A percentile compares a stretch with the other conserved stretches of the same genome.
Evolutionary conservation across 805 yeast species (phyloP).

Genomic region (Myxozyma monticola): DNA sequence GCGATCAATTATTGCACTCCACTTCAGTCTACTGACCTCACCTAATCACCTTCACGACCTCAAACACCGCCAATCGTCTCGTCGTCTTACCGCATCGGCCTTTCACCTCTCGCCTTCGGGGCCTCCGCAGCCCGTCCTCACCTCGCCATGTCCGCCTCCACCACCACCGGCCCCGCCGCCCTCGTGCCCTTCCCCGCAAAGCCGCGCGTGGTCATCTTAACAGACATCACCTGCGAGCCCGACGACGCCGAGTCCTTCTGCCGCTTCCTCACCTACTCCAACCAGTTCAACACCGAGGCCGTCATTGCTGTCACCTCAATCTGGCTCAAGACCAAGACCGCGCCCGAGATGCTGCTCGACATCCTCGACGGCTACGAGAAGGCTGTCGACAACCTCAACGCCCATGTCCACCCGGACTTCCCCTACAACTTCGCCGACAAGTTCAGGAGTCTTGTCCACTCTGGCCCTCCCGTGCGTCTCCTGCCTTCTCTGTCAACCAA

Average conservation of each 20-base stretch:
- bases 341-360: conserved; percentile 1
- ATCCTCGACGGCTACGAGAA: conserved; percentile 1
- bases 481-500: background rate
- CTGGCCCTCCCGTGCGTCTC: conserved; percentile 12
- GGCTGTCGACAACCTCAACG: conserved; percentile 4
- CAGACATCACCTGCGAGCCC: conserved; percentile 13
- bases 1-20: too few relatives aligned
- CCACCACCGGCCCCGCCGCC: too few relatives aligned
- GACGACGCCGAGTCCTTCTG: conserved; percentile 11
- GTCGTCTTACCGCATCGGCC: too few relatives aligned
- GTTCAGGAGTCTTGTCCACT: background rate
- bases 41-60: too few relatives aligned
- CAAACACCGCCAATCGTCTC: too few relatives aligned
- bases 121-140: too few relatives aligned
- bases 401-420: conserved; percentile 4
- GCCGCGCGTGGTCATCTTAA: conserved; percentile 1
- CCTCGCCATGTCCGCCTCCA: too few relatives aligned
- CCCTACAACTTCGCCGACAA: conserved; percentile 8
- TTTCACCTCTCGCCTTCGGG: too few relatives aligned
- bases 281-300: conserved; percentile 5
- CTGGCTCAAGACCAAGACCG: conserved; percentile 1
- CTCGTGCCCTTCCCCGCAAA: background rate
- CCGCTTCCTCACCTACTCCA: conserved; percentile 6
- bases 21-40: too few relatives aligned
- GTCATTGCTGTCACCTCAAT: conserved; percentile 3